Percentiles rank a stretch among this genome's conserved stretches.
phyloP scores from a whole-genome alignment of 306 rosid genomes.

The Cucurbita moschata region DNA sequence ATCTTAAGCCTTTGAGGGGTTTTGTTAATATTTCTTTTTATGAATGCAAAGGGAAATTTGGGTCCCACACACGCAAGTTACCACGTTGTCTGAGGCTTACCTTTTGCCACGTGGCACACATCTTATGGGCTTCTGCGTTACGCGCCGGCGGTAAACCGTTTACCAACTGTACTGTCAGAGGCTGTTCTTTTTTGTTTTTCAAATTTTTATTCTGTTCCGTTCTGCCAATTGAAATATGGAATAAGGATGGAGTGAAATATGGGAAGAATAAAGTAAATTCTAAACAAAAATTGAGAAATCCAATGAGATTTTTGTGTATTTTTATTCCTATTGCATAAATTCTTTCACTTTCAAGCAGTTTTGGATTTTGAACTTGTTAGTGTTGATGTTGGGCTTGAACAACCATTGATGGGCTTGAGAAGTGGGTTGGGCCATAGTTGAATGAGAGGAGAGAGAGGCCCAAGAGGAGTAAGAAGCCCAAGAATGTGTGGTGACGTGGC shows the following conservation, averaged over 20 bases:
- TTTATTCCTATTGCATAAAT: no score
- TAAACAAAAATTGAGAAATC: neutral
- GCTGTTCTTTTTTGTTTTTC: no score
- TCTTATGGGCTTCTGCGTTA: neutral
- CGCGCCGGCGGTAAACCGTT: slow-evolving; percentile 21
- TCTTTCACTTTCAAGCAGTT: no score
- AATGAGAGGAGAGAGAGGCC: no score
- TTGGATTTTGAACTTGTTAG: no score
- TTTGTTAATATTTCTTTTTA: neutral
- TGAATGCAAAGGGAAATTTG: neutral
- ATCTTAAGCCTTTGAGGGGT: neutral
- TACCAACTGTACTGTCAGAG: slow-evolving; percentile 11
- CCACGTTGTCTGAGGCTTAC: neutral
- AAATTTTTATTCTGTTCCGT: neutral
- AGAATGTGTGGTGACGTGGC: no score
- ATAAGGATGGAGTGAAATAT: neutral
- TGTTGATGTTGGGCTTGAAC: no score
- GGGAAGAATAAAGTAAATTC: neutral
- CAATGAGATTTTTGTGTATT: neutral
- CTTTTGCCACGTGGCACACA: slow-evolving; percentile 26
- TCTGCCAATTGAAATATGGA: neutral
- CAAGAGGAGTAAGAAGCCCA: no score
- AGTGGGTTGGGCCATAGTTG: no score
- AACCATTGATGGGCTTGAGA: no score
- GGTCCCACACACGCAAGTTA: slow-evolving; percentile 20